Evolutionary conservation across 2,329 filamentous ascomycete species (phyloP).

Genomic region (Colletotrichum sublineola): DNA sequence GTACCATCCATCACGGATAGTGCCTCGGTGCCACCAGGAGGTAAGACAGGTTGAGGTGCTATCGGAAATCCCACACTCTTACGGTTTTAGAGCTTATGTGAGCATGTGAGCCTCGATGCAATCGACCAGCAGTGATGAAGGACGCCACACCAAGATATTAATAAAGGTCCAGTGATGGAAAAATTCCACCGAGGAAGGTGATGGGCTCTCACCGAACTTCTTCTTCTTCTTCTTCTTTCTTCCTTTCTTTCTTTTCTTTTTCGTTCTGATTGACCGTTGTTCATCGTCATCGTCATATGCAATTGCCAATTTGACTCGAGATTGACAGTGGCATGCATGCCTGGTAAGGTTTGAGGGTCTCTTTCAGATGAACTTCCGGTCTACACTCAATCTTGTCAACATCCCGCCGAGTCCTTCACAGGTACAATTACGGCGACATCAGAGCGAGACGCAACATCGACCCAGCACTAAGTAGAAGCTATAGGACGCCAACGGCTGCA

Average conservation of each 20-base stretch:
- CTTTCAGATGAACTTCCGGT: slow-evolving; percentile 4
- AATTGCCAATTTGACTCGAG: neutral
- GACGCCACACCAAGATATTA: slow-evolving; percentile 24
- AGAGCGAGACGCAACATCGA: neutral
- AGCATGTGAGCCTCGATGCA: slow-evolving; percentile 33
- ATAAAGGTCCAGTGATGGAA: slow-evolving; percentile 22
- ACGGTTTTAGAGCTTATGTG: slow-evolving; percentile 25
- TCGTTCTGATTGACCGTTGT: too few species aligned
- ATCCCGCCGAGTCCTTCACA: neutral
- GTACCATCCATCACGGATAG: neutral
- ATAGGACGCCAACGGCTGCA: neutral
- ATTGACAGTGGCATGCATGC: slow-evolving; percentile 1
- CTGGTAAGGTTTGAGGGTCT: neutral
- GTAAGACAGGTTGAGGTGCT: slow-evolving; percentile 12
- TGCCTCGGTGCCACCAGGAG: slow-evolving; percentile 3
- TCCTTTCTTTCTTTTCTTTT: neutral
- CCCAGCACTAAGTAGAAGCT: neutral
- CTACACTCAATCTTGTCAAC: neutral
- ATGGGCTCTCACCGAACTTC: neutral
- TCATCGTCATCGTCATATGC: neutral
- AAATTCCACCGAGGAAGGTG: slow-evolving; percentile 2
- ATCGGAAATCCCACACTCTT: slow-evolving; percentile 17
- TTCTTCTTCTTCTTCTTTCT: too few species aligned
- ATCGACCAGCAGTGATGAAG: slow-evolving; percentile 17
- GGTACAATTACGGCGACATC: neutral